Evolutionary conservation across 352 stramenopile genomes (phyloP).

Genomic region (Phytophthora pini): DNA sequence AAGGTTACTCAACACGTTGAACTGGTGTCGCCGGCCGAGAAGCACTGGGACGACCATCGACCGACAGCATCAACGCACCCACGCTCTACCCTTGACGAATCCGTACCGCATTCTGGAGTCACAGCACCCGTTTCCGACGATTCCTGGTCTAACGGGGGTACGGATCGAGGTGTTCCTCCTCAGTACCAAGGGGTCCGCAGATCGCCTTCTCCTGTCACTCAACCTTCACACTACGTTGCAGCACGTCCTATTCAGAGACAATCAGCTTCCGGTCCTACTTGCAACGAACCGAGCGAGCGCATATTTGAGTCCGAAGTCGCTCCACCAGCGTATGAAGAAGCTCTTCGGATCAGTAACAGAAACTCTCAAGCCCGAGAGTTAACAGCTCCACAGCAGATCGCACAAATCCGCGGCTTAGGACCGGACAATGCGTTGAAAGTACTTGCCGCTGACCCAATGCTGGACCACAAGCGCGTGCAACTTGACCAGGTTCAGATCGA

Average conservation of each 20-base stretch:
- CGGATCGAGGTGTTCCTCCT: neutral
- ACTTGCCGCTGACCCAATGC: conserved; percentile 15
- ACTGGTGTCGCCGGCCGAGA: conserved; percentile 13
- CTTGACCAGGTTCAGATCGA: conserved; percentile 22
- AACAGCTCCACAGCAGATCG: conserved; percentile 8
- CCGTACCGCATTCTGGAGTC: conserved; percentile 11
- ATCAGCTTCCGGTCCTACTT: neutral
- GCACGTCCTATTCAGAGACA: neutral
- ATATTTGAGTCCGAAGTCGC: conserved; percentile 7
- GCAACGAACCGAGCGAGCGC: neutral
- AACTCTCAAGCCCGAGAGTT: neutral
- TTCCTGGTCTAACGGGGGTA: conserved; percentile 14
- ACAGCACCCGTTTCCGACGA: conserved; percentile 11
- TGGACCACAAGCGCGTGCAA: conserved; percentile 19
- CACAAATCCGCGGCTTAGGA: conserved; percentile 17
- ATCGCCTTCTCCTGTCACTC: neutral
- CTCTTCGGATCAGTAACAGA: conserved; percentile 3
- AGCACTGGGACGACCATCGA: neutral
- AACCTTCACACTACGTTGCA: neutral
- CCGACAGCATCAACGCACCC: conserved; percentile 19
- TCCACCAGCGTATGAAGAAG: conserved; percentile 21
- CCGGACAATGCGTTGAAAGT: conserved; percentile 19
- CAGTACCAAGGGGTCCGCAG: neutral
- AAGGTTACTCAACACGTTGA: conserved; percentile 17
- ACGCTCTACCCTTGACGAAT: conserved; percentile 20